Conservation (phyloP, 768 basidiomycete genomes). For the Trametes gibbosa region DNA sequence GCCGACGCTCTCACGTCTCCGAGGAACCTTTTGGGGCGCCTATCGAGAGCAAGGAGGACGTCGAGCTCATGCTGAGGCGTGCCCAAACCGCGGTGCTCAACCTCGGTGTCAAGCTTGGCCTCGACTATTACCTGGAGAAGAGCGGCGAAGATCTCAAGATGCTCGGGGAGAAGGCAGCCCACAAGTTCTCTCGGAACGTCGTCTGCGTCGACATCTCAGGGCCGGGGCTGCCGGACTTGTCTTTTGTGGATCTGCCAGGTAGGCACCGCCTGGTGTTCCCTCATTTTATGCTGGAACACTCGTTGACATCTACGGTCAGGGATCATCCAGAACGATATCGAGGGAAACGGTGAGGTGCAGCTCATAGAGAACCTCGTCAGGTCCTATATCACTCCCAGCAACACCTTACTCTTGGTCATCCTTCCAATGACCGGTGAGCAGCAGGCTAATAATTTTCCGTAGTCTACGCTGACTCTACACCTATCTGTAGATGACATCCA, state of each 20-base stretch:
- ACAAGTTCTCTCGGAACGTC: slow-evolving; percentile 26
- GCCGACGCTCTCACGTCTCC: slow-evolving; percentile 12
- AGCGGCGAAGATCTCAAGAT: background rate
- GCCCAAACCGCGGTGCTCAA: slow-evolving; percentile 63
- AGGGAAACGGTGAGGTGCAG: slow-evolving; percentile 39
- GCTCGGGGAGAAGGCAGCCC: background rate
- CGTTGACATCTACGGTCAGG: slow-evolving; percentile 28
- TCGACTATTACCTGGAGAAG: slow-evolving; percentile 20
- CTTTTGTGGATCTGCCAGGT: slow-evolving; percentile 31
- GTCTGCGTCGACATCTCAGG: slow-evolving; percentile 27
- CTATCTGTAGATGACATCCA: slow-evolving; percentile 62
- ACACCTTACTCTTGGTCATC: slow-evolving; percentile 52
- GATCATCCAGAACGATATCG: slow-evolving; percentile 49
- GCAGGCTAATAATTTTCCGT: too few species aligned
- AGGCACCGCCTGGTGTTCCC: background rate
- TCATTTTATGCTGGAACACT: background rate
- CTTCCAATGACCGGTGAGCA: slow-evolving; percentile 50
- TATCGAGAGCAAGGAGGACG: slow-evolving; percentile 39
- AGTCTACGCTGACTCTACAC: slow-evolving; percentile 40
- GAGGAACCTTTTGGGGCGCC: slow-evolving; percentile 41
- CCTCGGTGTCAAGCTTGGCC: slow-evolving; percentile 36
- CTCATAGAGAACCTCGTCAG: slow-evolving; percentile 50
- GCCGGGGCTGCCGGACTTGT: slow-evolving; percentile 26
- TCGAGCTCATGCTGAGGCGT: slow-evolving; percentile 56
- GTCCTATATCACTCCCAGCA: slow-evolving; percentile 44